Evolutionary conservation across 129 eudicot species (phyloP).

Genomic region (Artemisia annua): DNA sequence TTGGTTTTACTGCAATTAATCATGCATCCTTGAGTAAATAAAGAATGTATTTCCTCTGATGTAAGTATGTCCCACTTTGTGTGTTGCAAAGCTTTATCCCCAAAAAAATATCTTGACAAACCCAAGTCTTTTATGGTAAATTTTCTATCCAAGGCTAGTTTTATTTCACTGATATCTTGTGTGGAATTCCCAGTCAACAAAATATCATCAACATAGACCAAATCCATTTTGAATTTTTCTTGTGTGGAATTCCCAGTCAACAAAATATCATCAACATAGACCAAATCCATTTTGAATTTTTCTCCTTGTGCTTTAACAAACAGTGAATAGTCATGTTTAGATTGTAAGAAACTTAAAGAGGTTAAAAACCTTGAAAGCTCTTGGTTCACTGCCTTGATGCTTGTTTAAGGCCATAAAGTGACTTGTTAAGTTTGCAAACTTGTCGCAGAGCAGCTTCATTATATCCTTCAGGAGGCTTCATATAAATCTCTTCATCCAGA

Average conservation of each 20-base stretch:
- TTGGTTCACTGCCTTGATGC: background rate
- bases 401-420: background rate
- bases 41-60: too few relatives aligned
- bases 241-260: too few relatives aligned
- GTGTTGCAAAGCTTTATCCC: too few relatives aligned
- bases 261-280: too few relatives aligned
- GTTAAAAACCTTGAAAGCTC: background rate
- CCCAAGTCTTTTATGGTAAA: conserved; percentile 5
- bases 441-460: background rate
- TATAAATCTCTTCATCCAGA: too few relatives aligned
- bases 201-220: background rate
- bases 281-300: too few relatives aligned
- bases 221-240: background rate
- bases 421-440: background rate
- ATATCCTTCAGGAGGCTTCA: background rate
- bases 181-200: background rate
- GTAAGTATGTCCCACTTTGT: too few relatives aligned
- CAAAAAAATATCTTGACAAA: too few relatives aligned
- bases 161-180: background rate
- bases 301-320: background rate
- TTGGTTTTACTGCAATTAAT: too few relatives aligned
- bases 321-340: background rate
- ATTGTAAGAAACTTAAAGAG: background rate
- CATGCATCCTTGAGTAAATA: too few relatives aligned
- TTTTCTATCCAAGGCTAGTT: background rate